Percentiles rank a stretch among this genome's conserved stretches.
These are phyloP conservation scores for Cystoderma amianthinum DNA, from an alignment of 768 basidiomycete genomes.

Conservation along the genomic window DNA sequence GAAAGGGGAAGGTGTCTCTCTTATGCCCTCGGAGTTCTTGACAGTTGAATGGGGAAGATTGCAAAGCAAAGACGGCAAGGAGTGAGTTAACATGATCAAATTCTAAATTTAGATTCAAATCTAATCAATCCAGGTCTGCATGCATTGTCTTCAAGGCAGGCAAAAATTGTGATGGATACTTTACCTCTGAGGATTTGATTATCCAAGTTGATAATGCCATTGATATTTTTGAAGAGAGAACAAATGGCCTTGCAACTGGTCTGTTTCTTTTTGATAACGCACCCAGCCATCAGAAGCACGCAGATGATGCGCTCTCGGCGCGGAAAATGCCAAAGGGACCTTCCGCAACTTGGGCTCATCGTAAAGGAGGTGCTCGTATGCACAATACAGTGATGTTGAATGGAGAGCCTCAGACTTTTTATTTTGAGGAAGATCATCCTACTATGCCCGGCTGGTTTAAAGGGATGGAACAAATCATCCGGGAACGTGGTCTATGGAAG, in stretches of 20 bases:
- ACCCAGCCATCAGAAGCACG: conserved; percentile 16
- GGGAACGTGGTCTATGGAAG: conserved; percentile 15
- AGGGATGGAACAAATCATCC: conserved; percentile 26
- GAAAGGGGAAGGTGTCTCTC: conserved; percentile 28
- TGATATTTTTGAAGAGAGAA: conserved; percentile 22
- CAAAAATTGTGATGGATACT: conserved; percentile 23
- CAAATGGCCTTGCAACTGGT: conserved; percentile 12
- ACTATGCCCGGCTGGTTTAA: conserved; percentile 24
- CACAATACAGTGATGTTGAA: conserved; percentile 11
- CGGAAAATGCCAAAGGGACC: conserved; percentile 19
- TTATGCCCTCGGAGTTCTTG: conserved; percentile 28
- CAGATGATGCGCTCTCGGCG: conserved; percentile 18
- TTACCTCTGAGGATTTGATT: conserved; percentile 15
- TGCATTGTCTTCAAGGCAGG: conserved; percentile 18
- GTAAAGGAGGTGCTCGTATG: conserved; percentile 12
- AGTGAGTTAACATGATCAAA: conserved; percentile 7
- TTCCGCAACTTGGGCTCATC: conserved; percentile 7
- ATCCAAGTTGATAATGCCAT: conserved; percentile 12
- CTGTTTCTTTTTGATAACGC: conserved; percentile 15
- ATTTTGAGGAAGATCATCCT: conserved; percentile 22
- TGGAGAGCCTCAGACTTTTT: conserved; percentile 19
- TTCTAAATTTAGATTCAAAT: not conserved
- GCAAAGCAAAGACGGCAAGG: conserved; percentile 8
- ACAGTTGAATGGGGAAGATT: conserved; percentile 21
- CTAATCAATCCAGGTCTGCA: conserved; percentile 7